These are phyloP conservation scores for Populus tomentosa DNA, from an alignment of 441 rosid species.

Conservation along the genomic window DNA sequence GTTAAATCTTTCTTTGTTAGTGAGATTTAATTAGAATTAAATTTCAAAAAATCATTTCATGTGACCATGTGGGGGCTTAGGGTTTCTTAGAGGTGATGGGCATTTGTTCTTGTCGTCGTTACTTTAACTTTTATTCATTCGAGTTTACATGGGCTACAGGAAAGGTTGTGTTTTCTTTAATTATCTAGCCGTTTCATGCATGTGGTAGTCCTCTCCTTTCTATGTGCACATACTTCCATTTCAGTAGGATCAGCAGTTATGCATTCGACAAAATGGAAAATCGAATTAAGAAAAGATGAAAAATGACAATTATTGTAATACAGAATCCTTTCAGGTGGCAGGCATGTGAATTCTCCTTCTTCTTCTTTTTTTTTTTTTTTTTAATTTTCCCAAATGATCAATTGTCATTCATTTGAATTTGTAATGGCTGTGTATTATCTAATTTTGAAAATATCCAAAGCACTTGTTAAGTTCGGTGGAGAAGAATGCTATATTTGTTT, in stretches of 20 bases:
- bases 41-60: neutral
- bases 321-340: conserved; percentile 2
- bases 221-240: neutral
- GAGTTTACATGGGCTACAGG: neutral
- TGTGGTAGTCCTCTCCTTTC: neutral
- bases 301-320: neutral
- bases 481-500: neutral
- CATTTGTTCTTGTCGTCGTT: neutral
- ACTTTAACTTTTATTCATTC: neutral
- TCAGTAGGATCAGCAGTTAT: neutral
- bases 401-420: conserved; percentile 6
- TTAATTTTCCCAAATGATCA: neutral
- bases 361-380: neutral
- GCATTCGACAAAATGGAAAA: too few species aligned
- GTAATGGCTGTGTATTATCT: neutral
- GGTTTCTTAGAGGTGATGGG: conserved; percentile 2
- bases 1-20: neutral
- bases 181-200: neutral
- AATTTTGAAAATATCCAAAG: neutral
- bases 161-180: neutral
- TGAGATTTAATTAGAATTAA: neutral
- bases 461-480: neutral
- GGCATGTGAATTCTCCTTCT: neutral
- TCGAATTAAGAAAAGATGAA: neutral
- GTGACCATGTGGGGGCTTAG: neutral